These are phyloP conservation scores for Dillenia suffruticosa DNA, from an alignment of 164 flowering plant genomes.

Conservation along the genomic window DNA sequence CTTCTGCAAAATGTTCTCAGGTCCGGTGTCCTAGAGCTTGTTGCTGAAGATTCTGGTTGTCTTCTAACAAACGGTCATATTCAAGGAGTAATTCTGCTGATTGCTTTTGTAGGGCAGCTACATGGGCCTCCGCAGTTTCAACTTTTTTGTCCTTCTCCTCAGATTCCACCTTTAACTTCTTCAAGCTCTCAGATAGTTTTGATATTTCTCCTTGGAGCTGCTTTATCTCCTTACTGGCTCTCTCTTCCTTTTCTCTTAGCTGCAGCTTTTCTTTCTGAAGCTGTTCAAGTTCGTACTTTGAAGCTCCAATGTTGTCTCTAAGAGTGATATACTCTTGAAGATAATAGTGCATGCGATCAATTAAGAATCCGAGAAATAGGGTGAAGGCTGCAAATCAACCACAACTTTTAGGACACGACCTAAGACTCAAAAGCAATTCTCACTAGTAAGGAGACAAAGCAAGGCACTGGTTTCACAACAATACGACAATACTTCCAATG, in stretches of 20 bases:
- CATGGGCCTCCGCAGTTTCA: slow-evolving; percentile 73
- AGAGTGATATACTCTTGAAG: slow-evolving; percentile 50
- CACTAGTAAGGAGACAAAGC: too few species aligned
- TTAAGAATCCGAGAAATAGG: slow-evolving; percentile 76
- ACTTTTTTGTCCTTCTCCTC: slow-evolving; percentile 63
- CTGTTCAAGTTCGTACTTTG: slow-evolving; percentile 57
- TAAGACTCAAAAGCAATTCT: neutral
- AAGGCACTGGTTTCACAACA: too few species aligned
- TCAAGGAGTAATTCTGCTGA: slow-evolving; percentile 86
- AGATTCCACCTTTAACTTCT: slow-evolving; percentile 60
- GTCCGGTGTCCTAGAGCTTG: slow-evolving; percentile 38
- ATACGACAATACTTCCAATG: too few species aligned
- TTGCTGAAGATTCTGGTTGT: slow-evolving; percentile 81
- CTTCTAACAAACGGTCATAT: slow-evolving; percentile 82
- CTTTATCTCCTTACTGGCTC: slow-evolving; percentile 46
- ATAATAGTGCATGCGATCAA: slow-evolving; percentile 84
- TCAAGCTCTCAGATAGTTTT: slow-evolving; percentile 38
- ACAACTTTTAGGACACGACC: neutral
- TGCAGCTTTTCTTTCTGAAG: slow-evolving; percentile 50
- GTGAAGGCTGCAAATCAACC: slow-evolving; percentile 56
- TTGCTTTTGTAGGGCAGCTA: slow-evolving; percentile 84
- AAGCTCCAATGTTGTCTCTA: slow-evolving; percentile 40
- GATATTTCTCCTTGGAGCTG: slow-evolving; percentile 51
- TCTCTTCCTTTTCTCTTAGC: slow-evolving; percentile 68
- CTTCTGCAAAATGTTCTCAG: slow-evolving; percentile 15